A percentile compares a stretch with the other conserved stretches of the same genome.
Conservation (phyloP, 495 filamentous ascomycete species). For the Penicillium manginii region DNA sequence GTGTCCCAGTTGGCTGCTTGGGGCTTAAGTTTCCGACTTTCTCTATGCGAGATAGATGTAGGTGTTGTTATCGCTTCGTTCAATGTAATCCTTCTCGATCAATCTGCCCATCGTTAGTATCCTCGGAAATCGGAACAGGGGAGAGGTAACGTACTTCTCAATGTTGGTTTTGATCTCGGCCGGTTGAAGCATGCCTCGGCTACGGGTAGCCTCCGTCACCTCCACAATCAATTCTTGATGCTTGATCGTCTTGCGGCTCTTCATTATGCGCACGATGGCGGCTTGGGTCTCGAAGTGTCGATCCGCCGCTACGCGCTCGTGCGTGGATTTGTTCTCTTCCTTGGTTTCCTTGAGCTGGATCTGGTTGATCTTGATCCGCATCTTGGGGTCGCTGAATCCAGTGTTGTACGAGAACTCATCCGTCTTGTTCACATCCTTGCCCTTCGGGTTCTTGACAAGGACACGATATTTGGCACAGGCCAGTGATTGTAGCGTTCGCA, state of each 20-base stretch:
- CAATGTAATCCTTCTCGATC: constrained; percentile 96
- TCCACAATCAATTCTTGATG: constrained; percentile 82
- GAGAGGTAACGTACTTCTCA: constrained; percentile 70
- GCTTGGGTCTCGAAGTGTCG: constrained; percentile 95
- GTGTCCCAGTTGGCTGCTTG: neutral
- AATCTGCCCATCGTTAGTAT: constrained; percentile 53
- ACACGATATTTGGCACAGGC: constrained; percentile 88
- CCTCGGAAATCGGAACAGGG: neutral
- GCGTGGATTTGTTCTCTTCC: constrained; percentile 89
- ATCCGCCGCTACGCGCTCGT: constrained; percentile 85
- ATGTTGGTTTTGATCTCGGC: constrained; percentile 94
- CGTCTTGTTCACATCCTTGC: constrained; percentile 71
- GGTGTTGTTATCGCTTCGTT: constrained; percentile 72
- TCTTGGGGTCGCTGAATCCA: constrained; percentile 76
- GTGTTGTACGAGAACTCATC: constrained; percentile 84
- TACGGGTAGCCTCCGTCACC: constrained; percentile 86
- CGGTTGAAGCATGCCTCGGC: constrained; percentile 79
- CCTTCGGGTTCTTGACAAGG: constrained; percentile 83
- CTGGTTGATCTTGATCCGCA: constrained; percentile 96
- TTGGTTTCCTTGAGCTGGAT: constrained; percentile 95
- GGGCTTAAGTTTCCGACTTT: neutral
- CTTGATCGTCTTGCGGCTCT: constrained; percentile 83
- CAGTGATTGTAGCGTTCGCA: constrained; percentile 89
- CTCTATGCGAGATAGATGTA: constrained; percentile 83
- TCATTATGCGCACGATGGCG: constrained; percentile 97